Percentiles rank a stretch among this genome's conserved stretches.
These are phyloP conservation scores for Neofusicoccum kwambonambiense DNA, from an alignment of 2,329 filamentous ascomycete species.

Conservation along the genomic window DNA sequence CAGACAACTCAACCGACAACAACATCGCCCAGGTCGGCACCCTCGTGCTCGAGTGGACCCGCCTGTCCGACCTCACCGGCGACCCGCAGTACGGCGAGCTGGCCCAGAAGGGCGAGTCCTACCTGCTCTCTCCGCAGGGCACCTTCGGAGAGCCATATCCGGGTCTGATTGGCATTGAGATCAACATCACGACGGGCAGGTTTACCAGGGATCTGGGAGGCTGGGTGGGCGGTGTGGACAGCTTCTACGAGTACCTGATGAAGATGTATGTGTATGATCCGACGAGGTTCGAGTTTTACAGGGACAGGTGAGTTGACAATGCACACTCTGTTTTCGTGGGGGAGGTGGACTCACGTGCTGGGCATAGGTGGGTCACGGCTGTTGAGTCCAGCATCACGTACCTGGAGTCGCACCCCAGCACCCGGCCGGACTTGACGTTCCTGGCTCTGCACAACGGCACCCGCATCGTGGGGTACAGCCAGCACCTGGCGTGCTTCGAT, in stretches of 20 bases:
- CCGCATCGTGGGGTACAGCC: constrained; percentile 36
- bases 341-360: no score
- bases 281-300: constrained; percentile 61
- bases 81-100: constrained; percentile 65
- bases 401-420: constrained; percentile 67
- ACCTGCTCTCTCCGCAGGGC: constrained; percentile 67
- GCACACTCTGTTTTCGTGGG: no score
- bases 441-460: constrained; percentile 57
- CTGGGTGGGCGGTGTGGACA: constrained; percentile 76
- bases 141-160: constrained; percentile 68
- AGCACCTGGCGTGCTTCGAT: constrained; percentile 72
- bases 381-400: constrained; percentile 73
- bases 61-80: constrained; percentile 71
- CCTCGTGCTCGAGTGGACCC: constrained; percentile 80
- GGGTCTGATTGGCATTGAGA: constrained; percentile 68
- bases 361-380: constrained; percentile 63
- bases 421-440: constrained; percentile 71
- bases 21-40: constrained; percentile 75
- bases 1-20: constrained; percentile 57
- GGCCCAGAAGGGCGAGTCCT: constrained; percentile 64
- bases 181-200: constrained; percentile 63
- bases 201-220: constrained; percentile 69
- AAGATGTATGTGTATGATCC: constrained; percentile 87
- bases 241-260: constrained; percentile 85
- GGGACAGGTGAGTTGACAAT: constrained; percentile 50